A percentile compares a stretch with the other conserved stretches of the same genome.
Evolutionary conservation across 805 yeast genomes (phyloP).

Genomic region (Teunomyces aglyptinius): DNA sequence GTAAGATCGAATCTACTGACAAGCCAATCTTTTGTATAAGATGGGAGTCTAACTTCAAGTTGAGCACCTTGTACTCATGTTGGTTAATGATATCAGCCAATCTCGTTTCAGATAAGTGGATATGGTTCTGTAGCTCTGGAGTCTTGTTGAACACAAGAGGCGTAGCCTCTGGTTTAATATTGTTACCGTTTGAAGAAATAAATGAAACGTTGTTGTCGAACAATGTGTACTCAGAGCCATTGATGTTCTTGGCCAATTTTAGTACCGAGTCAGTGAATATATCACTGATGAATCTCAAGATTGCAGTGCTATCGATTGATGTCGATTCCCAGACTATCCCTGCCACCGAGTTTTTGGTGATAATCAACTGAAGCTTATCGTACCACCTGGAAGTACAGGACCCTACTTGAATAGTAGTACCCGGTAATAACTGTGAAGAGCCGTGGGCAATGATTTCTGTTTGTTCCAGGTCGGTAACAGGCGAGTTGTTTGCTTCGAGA

Average conservation of each 20-base stretch:
- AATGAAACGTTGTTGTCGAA: constrained; percentile 41
- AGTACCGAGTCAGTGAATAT: constrained; percentile 57
- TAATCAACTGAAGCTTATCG: constrained; percentile 54
- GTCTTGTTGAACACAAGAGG: constrained; percentile 37
- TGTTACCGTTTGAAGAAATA: constrained; percentile 35
- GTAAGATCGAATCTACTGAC: constrained; percentile 51
- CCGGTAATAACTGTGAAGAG: constrained; percentile 39
- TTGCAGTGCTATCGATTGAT: constrained; percentile 58
- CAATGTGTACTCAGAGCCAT: constrained; percentile 54
- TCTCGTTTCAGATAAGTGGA: constrained; percentile 57
- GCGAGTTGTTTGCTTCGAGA: constrained; percentile 45
- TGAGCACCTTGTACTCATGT: constrained; percentile 50
- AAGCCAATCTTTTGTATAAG: constrained; percentile 40
- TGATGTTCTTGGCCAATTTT: constrained; percentile 55
- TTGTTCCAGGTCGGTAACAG: constrained; percentile 46
- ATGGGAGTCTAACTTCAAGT: constrained; percentile 33
- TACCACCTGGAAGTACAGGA: constrained; percentile 61
- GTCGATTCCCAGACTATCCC: constrained; percentile 61
- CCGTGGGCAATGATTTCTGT: constrained; percentile 54
- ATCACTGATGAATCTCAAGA: constrained; percentile 54
- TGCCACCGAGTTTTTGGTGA: constrained; percentile 55
- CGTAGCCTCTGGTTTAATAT: constrained; percentile 34
- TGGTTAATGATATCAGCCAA: constrained; percentile 57
- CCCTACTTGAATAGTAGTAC: constrained; percentile 51
- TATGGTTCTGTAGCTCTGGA: constrained; percentile 45